phyloP scores from a whole-genome alignment of 2,329 filamentous ascomycete genomes.

The Hypomyces rosellus region DNA sequence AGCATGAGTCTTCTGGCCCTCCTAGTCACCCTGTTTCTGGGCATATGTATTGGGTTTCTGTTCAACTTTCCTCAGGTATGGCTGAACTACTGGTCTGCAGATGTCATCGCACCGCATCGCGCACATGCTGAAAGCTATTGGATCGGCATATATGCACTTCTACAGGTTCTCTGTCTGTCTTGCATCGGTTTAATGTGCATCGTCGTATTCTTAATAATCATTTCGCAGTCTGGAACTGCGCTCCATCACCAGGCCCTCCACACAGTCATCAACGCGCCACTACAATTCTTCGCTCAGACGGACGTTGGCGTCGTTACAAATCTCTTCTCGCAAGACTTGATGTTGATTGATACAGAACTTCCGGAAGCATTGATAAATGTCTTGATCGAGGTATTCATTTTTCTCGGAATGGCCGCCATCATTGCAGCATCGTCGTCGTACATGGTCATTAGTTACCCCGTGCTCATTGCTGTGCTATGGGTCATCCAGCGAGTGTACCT shows the following conservation, averaged over 20 bases:
- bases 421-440: constrained; percentile 38
- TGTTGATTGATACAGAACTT: constrained; percentile 34
- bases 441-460: constrained; percentile 43
- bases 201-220: constrained; percentile 19
- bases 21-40: constrained; percentile 16
- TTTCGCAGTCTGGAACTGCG: constrained; percentile 20
- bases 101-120: constrained; percentile 8
- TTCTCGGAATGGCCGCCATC: constrained; percentile 40
- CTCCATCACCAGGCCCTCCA: constrained; percentile 29
- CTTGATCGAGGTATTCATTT: constrained; percentile 16
- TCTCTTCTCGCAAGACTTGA: constrained; percentile 40
- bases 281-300: constrained; percentile 35
- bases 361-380: constrained; percentile 28
- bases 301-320: constrained; percentile 38
- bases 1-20: constrained; percentile 18
- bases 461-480: constrained; percentile 40
- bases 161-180: constrained; percentile 7
- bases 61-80: constrained; percentile 29
- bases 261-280: constrained; percentile 31
- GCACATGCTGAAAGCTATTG: constrained; percentile 21
- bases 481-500: constrained; percentile 52
- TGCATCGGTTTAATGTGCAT: constrained; percentile 13
- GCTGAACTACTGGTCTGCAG: constrained; percentile 37
- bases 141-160: constrained; percentile 25
- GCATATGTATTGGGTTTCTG: constrained; percentile 19